A percentile compares a stretch with the other conserved stretches of the same genome.
phyloP scores from a whole-genome alignment of 2,329 filamentous ascomycete genomes.

The Colletotrichum sp. region DNA sequence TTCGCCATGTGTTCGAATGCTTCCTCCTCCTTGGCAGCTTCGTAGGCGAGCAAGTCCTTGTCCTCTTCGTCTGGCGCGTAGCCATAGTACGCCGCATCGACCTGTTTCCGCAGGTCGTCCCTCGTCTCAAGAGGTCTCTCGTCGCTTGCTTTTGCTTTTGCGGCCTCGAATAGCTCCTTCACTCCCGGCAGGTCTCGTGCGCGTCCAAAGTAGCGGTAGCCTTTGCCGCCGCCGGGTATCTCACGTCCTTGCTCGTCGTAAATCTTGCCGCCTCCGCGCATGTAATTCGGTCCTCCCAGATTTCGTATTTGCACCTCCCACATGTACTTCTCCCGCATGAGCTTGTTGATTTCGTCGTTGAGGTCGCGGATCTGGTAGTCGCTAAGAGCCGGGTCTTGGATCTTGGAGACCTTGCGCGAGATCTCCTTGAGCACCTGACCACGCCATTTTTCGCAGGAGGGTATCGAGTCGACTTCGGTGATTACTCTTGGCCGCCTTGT shows the following conservation, averaged over 20 bases:
- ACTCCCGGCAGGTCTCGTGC: slow-evolving; percentile 91
- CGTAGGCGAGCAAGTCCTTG: slow-evolving; percentile 78
- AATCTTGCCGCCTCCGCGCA: slow-evolving; percentile 73
- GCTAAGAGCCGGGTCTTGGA: slow-evolving; percentile 89
- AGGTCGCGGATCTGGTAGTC: slow-evolving; percentile 98
- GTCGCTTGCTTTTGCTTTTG: slow-evolving; percentile 57
- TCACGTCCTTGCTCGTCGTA: slow-evolving; percentile 78
- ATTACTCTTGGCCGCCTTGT: slow-evolving; percentile 91
- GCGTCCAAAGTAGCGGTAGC: slow-evolving; percentile 93
- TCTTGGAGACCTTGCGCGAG: slow-evolving; percentile 93
- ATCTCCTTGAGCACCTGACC: slow-evolving; percentile 98
- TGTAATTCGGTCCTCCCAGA: slow-evolving; percentile 96
- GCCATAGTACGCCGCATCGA: slow-evolving; percentile 95
- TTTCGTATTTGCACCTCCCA: slow-evolving; percentile 98
- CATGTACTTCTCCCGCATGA: slow-evolving; percentile 98
- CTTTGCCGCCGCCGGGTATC: slow-evolving; percentile 79
- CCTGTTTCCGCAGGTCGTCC: slow-evolving; percentile 73
- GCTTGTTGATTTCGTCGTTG: slow-evolving; percentile 99
- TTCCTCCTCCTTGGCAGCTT: slow-evolving; percentile 82
- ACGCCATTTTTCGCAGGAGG: slow-evolving; percentile 95
- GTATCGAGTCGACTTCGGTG: slow-evolving; percentile 83
- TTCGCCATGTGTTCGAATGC: slow-evolving; percentile 72
- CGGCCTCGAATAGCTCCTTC: slow-evolving; percentile 91
- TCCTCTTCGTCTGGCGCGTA: slow-evolving; percentile 95
- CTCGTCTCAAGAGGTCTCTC: slow-evolving; percentile 71